phyloP scores from a whole-genome alignment of 805 yeast species.

The Kodamaea leandrae region DNA sequence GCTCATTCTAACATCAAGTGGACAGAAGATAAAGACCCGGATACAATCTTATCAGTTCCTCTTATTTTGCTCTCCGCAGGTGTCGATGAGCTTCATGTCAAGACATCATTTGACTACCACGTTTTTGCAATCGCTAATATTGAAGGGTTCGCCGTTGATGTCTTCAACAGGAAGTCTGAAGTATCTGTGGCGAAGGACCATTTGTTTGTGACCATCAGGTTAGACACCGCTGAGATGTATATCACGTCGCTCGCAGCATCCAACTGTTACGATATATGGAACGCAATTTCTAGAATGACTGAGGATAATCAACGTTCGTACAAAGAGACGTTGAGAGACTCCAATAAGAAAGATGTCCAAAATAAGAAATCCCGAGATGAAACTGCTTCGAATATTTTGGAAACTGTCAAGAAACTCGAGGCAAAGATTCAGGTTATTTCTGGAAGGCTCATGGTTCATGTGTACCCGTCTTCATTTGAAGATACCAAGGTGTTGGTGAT shows the following conservation, averaged over 20 bases:
- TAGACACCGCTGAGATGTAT: constrained; percentile 56
- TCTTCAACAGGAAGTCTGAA: constrained; percentile 67
- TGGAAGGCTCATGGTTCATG: constrained; percentile 55
- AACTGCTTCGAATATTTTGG: constrained; percentile 20
- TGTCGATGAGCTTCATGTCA: constrained; percentile 52
- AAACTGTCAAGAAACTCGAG: constrained; percentile 46
- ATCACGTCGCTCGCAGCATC: constrained; percentile 86
- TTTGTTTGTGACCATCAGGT: constrained; percentile 48
- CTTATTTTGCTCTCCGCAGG: constrained; percentile 61
- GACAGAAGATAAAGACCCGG: constrained; percentile 36
- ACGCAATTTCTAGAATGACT: constrained; percentile 65
- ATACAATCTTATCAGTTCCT: constrained; percentile 51
- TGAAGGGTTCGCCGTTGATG: constrained; percentile 46
- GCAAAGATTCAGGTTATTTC: constrained; percentile 66
- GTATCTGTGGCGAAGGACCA: constrained; percentile 53
- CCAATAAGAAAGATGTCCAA: constrained; percentile 15
- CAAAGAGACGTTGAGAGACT: constrained; percentile 68
- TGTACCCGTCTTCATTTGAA: constrained; percentile 78
- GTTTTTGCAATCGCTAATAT: constrained; percentile 67
- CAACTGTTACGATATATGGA: constrained; percentile 72
- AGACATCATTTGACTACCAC: constrained; percentile 80
- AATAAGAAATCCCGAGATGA: constrained; percentile 4
- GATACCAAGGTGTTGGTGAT: constrained; percentile 75
- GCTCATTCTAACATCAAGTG: constrained; percentile 70
- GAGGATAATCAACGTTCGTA: constrained; percentile 74